Evolutionary conservation across 192 early-diverging fungal species (phyloP).

Genomic region (Thoreauomyces humboldtii): DNA sequence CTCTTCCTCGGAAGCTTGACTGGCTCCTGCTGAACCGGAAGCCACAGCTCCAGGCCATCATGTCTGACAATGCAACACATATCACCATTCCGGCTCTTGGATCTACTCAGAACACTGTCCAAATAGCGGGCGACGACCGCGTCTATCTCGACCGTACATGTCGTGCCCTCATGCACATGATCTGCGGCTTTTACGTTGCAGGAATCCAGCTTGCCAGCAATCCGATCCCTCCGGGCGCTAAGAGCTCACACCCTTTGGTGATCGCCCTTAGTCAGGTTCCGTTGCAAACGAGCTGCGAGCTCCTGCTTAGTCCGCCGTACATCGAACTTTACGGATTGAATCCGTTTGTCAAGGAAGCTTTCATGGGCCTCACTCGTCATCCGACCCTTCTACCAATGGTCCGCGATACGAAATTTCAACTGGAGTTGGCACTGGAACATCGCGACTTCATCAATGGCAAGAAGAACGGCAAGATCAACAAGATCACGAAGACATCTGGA

Average conservation of each 20-base stretch:
- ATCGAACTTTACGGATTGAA: slow-evolving; percentile 72
- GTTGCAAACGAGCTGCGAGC: background rate
- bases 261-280: background rate
- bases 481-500: slow-evolving; percentile 70
- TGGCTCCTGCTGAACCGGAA: slow-evolving; percentile 68
- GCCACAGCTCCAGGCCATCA: slow-evolving; percentile 62
- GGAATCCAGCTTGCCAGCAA: slow-evolving; percentile 33
- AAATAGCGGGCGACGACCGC: slow-evolving; percentile 51
- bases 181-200: slow-evolving; percentile 49
- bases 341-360: slow-evolving; percentile 56
- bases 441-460: slow-evolving; percentile 84
- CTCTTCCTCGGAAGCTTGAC: slow-evolving; percentile 70
- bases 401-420: slow-evolving; percentile 65
- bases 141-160: slow-evolving; percentile 72
- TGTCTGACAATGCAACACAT: slow-evolving; percentile 72
- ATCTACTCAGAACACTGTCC: slow-evolving; percentile 43
- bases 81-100: slow-evolving; percentile 64
- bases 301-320: slow-evolving; percentile 10
- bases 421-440: slow-evolving; percentile 74
- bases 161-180: slow-evolving; percentile 66
- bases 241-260: background rate
- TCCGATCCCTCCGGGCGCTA: background rate
- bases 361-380: slow-evolving; percentile 52
- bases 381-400: slow-evolving; percentile 46
- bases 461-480: slow-evolving; percentile 84